Evolutionary conservation across 169 alveolate genomes (phyloP).

Genomic region (Eimeria sp.): DNA sequence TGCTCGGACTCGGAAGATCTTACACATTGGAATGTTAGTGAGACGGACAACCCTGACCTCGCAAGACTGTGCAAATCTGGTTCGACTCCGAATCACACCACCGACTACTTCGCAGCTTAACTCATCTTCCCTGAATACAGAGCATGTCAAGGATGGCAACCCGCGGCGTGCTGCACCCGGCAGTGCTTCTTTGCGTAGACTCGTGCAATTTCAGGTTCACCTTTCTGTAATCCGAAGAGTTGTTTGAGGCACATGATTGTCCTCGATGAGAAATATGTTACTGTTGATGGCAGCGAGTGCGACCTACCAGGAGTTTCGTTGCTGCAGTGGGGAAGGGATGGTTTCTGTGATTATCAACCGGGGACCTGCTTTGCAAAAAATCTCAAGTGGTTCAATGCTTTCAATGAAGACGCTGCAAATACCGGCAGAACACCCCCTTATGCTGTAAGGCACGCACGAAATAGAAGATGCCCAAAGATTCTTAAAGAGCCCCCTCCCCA

Average conservation of each 20-base stretch:
- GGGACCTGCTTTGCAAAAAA: constrained; percentile 68
- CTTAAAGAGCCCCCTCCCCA: not conserved
- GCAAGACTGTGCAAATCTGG: constrained; percentile 70
- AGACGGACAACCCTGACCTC: constrained; percentile 55
- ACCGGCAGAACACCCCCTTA: constrained; percentile 51
- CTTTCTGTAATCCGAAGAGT: constrained; percentile 68
- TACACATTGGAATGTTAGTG: constrained; percentile 48
- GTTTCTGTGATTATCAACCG: constrained; percentile 46
- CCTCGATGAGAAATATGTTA: constrained; percentile 39
- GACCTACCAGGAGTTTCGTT: constrained; percentile 71
- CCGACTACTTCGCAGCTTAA: not conserved
- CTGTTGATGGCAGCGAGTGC: constrained; percentile 50
- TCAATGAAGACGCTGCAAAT: constrained; percentile 60
- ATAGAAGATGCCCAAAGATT: not conserved
- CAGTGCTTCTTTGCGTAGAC: not conserved
- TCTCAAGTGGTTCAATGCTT: constrained; percentile 58
- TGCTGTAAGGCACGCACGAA: constrained; percentile 24
- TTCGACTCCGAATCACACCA: not conserved
- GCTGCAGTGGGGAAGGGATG: constrained; percentile 76
- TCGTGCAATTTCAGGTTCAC: constrained; percentile 21
- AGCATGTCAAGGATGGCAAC: not conserved
- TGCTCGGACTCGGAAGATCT: constrained; percentile 78
- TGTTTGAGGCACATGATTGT: constrained; percentile 63
- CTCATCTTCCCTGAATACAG: not conserved
- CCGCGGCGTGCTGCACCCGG: not conserved